Base-by-base conservation (phyloP, 768 basidiomycete species). In the Leccinum pellstonianum region DNA sequence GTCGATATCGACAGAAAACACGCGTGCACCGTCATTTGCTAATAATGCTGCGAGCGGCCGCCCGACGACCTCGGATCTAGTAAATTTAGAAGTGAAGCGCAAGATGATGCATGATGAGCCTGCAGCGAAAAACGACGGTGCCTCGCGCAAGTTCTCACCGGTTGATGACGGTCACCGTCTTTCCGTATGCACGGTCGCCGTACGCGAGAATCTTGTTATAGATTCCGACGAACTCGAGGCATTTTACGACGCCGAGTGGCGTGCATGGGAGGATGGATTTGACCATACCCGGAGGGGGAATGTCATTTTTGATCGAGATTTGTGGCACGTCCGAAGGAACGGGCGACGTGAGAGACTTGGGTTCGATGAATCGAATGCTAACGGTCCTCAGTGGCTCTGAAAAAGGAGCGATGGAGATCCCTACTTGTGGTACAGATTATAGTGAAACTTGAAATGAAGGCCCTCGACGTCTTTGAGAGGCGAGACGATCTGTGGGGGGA, bases 181-280 rank as follows among this genome's bases (percentile, higher is more conserved):
- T 93, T 8, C 95, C 95, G 68, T 93, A 95, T 8, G 95, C 95
- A 33, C 95, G 84, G 73, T 98, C 95, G 35, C 97, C 97, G 72
- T 97, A 98, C 1, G 90, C 86, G 15, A 98, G 81, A 65, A 98
- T 82, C 64, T 76, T 87, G 77, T 98, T 98, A 79, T 99, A 98
- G 14, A 98, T 93, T 10, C 94, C 90, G 46, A 89, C 80, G 70
- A 87, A 82, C 71, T 99, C 97, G 23, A 99, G 80, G 61, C 87
- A 91, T 76, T 99, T 99, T 64, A 99, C 95, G 68, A 98, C 90
- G 3, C 94, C 97, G 11, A 99, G 83, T 0, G 97, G 95, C 5
- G 97, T 99, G 74, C 97, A 99, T 0, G 97, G 97, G 37, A 99
- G 83, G 69, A 99, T 93, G 4, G 94, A 96, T 75, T 98, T 98